A percentile compares a stretch with the other conserved stretches of the same genome.
phyloP scores from a whole-genome alignment of 1,139 yeast genomes.

The Taiozyma sp. region DNA sequence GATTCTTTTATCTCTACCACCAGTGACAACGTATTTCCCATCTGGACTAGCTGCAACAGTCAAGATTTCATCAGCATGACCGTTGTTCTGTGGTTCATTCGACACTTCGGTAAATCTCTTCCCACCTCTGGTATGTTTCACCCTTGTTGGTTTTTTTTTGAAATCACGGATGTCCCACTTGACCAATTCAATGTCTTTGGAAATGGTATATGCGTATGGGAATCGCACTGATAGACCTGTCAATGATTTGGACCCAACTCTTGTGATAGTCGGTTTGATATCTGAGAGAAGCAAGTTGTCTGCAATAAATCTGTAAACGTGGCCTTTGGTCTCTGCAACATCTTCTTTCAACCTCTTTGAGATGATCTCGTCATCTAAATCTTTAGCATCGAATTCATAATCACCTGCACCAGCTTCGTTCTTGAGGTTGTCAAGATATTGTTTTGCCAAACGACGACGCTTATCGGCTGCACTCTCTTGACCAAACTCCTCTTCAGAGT shows the following conservation, averaged over 20 bases:
- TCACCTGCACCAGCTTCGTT: constrained; percentile 49
- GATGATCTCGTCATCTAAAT: constrained; percentile 81
- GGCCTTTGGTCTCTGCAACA: constrained; percentile 86
- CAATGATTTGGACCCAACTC: constrained; percentile 57
- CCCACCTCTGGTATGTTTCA: constrained; percentile 67
- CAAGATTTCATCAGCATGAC: constrained; percentile 73
- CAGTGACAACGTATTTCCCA: constrained; percentile 85
- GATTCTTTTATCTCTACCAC: constrained; percentile 78
- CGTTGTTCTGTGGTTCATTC: constrained; percentile 41
- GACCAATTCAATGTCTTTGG: constrained; percentile 76
- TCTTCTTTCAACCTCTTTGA: constrained; percentile 79
- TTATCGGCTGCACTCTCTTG: constrained; percentile 88
- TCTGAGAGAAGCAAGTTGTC: constrained; percentile 46
- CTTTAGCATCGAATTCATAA: constrained; percentile 78
- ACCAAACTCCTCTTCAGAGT: constrained; percentile 66
- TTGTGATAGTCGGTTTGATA: constrained; percentile 36
- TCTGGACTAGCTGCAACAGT: constrained; percentile 84
- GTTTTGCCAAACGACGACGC: constrained; percentile 90
- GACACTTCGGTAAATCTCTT: constrained; percentile 47
- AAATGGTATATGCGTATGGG: constrained; percentile 62
- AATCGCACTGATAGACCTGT: constrained; percentile 37
- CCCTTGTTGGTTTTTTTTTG: constrained; percentile 49
- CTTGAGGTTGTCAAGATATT: constrained; percentile 78
- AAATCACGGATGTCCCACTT: constrained; percentile 67
- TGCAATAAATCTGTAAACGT: constrained; percentile 66